A percentile compares a stretch with the other conserved stretches of the same genome.
Conservation (phyloP, 257 asterid genomes). For the Pogostemon cablin region DNA sequence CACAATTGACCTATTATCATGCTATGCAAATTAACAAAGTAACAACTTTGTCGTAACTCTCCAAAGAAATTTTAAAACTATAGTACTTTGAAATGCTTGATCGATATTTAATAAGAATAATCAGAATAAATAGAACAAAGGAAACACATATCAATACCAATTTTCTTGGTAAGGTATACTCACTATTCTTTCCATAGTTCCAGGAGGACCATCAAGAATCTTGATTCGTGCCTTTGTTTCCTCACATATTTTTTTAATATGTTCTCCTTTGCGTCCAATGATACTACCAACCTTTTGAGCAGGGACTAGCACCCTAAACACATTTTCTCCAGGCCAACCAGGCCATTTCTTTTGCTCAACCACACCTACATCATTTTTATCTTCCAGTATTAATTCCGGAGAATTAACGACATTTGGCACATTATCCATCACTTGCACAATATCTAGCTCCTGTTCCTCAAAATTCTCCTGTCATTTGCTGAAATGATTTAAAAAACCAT, state of each 20-base stretch:
- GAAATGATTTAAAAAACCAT: slow-evolving; percentile 14
- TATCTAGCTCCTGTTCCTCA: slow-evolving; percentile 12
- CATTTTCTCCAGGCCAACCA: slow-evolving; percentile 98
- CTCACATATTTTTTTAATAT: slow-evolving; percentile 79
- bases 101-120: neutral
- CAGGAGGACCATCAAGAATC: slow-evolving; percentile 96
- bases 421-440: slow-evolving; percentile 12
- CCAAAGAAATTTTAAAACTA: neutral
- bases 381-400: slow-evolving; percentile 3
- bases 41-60: neutral
- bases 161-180: slow-evolving; percentile 38
- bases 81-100: neutral
- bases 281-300: slow-evolving; percentile 96
- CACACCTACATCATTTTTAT: neutral
- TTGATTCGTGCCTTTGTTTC: slow-evolving; percentile 94
- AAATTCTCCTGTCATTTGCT: slow-evolving; percentile 31
- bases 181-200: slow-evolving; percentile 87
- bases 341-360: slow-evolving; percentile 65
- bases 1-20: neutral
- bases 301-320: slow-evolving; percentile 88
- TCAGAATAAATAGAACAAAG: slow-evolving; percentile 1
- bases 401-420: neutral
- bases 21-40: neutral
- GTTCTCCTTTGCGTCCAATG: slow-evolving; percentile 97
- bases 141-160: neutral